Base-by-base conservation (phyloP, 768 basidiomycete species). In the Hydnomerulius pinastri region DNA sequence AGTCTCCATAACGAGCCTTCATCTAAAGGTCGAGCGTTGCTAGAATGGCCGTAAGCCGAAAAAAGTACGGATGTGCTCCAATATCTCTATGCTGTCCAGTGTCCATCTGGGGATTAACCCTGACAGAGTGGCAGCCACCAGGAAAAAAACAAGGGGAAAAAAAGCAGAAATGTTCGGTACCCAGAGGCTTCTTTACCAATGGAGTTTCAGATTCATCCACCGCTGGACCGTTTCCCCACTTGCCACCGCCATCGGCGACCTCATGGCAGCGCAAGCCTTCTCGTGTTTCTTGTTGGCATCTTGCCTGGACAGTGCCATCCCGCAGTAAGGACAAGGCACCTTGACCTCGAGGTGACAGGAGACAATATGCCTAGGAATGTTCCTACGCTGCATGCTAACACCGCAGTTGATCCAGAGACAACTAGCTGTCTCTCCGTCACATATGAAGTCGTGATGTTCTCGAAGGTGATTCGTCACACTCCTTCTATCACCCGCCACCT, bases 261-360 rank as follows among this genome's bases (percentile, higher is more conserved):
- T 35, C 6, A 18, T 17, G 6, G 33, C 33, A 6, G 17, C 9
- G 12, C 33, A 35, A 35, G 33, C 33, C 33, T 32, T 50, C 29
- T 43, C 33, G 24, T 66, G 65, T 37, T 67, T 66, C 27, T 25
- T 65, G 12, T 20, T 48, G 30, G 66, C 65, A 39, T 66, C 65
- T 21, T 46, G 47, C 37, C 65, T 52, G 35, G 61, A 56, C 15
- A 66, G 40, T 12, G 23, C 23, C 29, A 66, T 13, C 0, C 51
- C 55, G 27, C 65, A 66, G 17, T 0, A 6, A 0, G 33, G 8
- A 33, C 65, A 66, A 15, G 21, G 2, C 37, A 59, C 54, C 35
- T 58, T 68, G 40, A 66, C 42, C 49, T 40, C 66, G 5, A 66
- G 15, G 12, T 66, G 65, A 32, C 50, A 56, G 0, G 63, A 28